A percentile compares a stretch with the other conserved stretches of the same genome.
phyloP scores from a whole-genome alignment of 148 eudicot species.

The Silene conica region DNA sequence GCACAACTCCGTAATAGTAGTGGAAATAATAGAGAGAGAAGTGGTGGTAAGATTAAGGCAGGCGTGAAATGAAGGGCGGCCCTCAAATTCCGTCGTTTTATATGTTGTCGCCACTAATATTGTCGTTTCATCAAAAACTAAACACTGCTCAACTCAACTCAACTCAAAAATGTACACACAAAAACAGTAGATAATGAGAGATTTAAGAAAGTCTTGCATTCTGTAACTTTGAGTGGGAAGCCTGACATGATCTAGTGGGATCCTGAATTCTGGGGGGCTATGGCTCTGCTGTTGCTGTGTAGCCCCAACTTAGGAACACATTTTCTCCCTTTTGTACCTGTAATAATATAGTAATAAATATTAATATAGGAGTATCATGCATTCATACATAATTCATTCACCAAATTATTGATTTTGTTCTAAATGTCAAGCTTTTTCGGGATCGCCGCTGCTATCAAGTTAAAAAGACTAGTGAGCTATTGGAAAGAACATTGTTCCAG shows the following conservation, averaged over 20 bases:
- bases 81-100: constrained; percentile 32
- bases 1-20: no score
- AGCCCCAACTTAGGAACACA: constrained; percentile 9
- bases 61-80: constrained; percentile 41
- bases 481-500: no score
- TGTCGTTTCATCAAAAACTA: constrained; percentile 25
- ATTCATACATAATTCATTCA: neutral
- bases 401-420: constrained; percentile 1
- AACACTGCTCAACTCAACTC: neutral
- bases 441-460: neutral
- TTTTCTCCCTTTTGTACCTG: constrained; percentile 7
- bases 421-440: neutral
- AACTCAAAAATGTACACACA: neutral
- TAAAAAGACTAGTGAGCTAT: neutral
- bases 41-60: constrained; percentile 15
- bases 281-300: no score
- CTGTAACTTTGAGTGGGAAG: constrained; percentile 12
- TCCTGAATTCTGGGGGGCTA: constrained; percentile 28
- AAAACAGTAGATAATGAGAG: neutral
- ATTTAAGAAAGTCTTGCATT: constrained; percentile 14
- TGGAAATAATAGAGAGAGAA: neutral
- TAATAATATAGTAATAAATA: neutral
- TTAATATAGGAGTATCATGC: neutral
- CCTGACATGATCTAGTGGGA: constrained; percentile 28
- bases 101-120: constrained; percentile 36